Evolutionary conservation across 257 asterid species (phyloP), one percentile per base, ranked within the genome.

Genomic region (Primulina eburnea): DNA sequence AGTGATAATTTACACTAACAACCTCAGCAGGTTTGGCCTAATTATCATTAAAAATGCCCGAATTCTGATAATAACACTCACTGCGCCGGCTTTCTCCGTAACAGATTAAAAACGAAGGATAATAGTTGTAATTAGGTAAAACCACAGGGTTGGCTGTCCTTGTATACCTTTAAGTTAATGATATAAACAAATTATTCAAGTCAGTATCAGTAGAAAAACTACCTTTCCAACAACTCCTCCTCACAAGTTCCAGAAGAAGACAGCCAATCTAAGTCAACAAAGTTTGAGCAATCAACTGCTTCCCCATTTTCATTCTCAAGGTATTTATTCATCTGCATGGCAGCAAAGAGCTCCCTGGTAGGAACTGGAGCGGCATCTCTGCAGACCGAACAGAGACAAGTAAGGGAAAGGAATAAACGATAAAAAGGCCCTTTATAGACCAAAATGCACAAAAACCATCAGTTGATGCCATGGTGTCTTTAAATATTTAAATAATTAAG

Each of bases 241-340:
- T 92, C 97, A 34, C 95, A 90, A 83, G 86, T 90, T 77, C 95
- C 97, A 65, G 96, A 85, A 52, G 98, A 90, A 74, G 98, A 92
- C 57, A 92, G 84, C 98, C 97, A 88, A 81, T 90, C 98, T 69
- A 92, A 78, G 84, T 92, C 96, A 59, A 92, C 92, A 77, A 92
- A 92, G 78, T 92, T 92, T 68, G 98, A 92, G 77, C 76, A 85
- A 81, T 92, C 98, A 75, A 75, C 70, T 40, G 86, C 71, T 62
- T 92, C 97, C 29, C 88, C 87, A 82, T 72, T 81, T 67, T 83
- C 95, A 77, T 77, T 85, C 67, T 90, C 89, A 60, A 83, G 79
- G 75, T 70, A 77, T 76, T 73, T 77, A 26, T 80, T 90, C 70
- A 84, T 82, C 63, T 82, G 92, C 64, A 83, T 79, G 59, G 86